Percentiles rank a stretch among this genome's conserved stretches.
These are phyloP conservation scores for Oemleria cerasiformis DNA, from an alignment of 306 rosid species.

Conservation along the genomic window DNA sequence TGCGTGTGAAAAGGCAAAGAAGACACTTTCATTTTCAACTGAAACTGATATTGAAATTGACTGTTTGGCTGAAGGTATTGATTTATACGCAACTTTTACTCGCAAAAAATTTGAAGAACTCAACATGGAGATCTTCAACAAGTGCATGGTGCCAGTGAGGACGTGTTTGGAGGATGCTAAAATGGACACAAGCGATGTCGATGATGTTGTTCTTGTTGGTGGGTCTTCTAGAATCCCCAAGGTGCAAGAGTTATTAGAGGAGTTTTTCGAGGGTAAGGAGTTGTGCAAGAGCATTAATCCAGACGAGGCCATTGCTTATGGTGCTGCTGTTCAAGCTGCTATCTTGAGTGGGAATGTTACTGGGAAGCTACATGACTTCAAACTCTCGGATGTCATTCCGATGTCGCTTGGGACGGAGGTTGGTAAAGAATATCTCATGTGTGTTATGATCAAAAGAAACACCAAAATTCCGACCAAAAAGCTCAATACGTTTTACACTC, in stretches of 20 bases:
- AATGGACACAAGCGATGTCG: background rate
- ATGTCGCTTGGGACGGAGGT: background rate
- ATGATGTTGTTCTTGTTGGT: constrained; percentile 13
- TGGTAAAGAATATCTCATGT: background rate
- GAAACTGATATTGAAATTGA: constrained; percentile 9
- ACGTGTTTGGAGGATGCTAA: constrained; percentile 16
- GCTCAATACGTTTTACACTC: background rate
- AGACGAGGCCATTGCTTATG: constrained; percentile 12
- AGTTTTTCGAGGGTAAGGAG: constrained; percentile 10
- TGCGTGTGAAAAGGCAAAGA: constrained; percentile 7
- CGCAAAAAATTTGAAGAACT: constrained; percentile 8
- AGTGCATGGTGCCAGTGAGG: background rate
- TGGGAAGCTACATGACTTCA: constrained; percentile 4
- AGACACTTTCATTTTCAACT: background rate
- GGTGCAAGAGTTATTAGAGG: background rate
- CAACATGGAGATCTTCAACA: background rate
- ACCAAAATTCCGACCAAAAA: background rate
- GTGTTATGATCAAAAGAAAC: constrained; percentile 11
- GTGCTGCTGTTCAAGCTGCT: constrained; percentile 2
- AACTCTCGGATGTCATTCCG: background rate
- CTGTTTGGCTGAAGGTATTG: background rate
- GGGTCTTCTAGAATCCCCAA: constrained; percentile 17
- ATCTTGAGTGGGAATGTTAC: background rate
- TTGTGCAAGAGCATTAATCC: constrained; percentile 3
- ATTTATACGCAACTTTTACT: background rate